A percentile compares a stretch with the other conserved stretches of the same genome.
phyloP scores from a whole-genome alignment of 1,139 yeast genomes.

The Lodderomyces theae region DNA sequence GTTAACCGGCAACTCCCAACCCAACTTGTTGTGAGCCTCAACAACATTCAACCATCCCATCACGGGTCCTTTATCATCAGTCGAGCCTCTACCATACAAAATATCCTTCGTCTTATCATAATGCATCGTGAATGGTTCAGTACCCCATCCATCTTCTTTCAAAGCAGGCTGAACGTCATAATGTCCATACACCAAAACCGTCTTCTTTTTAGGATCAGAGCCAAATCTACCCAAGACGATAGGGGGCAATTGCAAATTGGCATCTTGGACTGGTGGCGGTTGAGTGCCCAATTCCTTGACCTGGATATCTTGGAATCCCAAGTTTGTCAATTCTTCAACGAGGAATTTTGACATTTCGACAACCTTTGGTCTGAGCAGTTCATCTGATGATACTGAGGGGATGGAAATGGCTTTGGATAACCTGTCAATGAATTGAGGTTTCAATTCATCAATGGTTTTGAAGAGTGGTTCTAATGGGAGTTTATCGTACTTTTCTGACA shows the following conservation, averaged over 20 bases:
- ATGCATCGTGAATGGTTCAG: constrained; percentile 81
- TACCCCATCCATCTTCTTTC: constrained; percentile 89
- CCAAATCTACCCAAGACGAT: constrained; percentile 88
- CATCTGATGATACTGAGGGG: constrained; percentile 93
- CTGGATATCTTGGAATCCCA: constrained; percentile 83
- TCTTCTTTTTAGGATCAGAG: constrained; percentile 73
- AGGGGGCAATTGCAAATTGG: constrained; percentile 79
- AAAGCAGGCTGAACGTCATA: constrained; percentile 98
- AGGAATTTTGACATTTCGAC: constrained; percentile 83
- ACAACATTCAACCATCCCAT: constrained; percentile 93
- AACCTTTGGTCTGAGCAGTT: constrained; percentile 80
- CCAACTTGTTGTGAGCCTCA: constrained; percentile 84
- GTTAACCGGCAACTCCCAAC: constrained; percentile 90
- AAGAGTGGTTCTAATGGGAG: constrained; percentile 48
- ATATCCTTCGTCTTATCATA: constrained; percentile 57
- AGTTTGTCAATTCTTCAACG: constrained; percentile 57
- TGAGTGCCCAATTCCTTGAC: constrained; percentile 82
- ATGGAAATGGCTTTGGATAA: constrained; percentile 82
- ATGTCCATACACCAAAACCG: constrained; percentile 90
- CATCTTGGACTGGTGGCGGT: constrained; percentile 75
- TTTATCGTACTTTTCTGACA: constrained; percentile 29
- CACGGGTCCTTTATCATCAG: constrained; percentile 98
- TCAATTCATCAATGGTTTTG: constrained; percentile 64
- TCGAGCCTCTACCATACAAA: constrained; percentile 88
- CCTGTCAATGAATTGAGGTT: constrained; percentile 66